These are phyloP conservation scores for Articulospora tetracladia DNA, from an alignment of 495 filamentous ascomycete species.

Conservation along the genomic window DNA sequence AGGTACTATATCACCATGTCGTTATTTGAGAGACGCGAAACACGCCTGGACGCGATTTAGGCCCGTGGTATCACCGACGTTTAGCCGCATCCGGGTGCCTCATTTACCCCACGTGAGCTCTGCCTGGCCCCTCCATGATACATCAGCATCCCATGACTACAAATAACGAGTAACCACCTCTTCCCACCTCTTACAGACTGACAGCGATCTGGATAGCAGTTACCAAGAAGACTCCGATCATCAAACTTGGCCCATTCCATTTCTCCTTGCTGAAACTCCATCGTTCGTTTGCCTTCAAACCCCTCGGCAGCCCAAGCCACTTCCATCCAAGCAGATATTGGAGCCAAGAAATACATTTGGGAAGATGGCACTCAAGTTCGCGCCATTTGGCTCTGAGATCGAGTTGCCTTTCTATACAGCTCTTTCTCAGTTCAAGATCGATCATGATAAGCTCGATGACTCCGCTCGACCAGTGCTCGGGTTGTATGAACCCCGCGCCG, in stretches of 20 bases:
- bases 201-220: background rate
- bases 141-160: constrained; percentile 1
- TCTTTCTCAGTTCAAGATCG: constrained; percentile 84
- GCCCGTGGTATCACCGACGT: no score
- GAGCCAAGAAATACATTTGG: background rate
- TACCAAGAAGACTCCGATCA: background rate
- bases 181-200: background rate
- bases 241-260: background rate
- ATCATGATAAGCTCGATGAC: constrained; percentile 93
- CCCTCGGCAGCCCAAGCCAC: no score
- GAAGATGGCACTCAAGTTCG: constrained; percentile 53
- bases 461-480: constrained; percentile 84
- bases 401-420: constrained; percentile 92
- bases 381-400: constrained; percentile 87
- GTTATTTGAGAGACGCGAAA: no score
- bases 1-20: no score
- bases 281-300: background rate
- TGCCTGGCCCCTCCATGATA: background rate
- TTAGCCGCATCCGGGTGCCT: no score
- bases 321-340: background rate
- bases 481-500: constrained; percentile 76
- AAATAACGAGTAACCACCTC: background rate
- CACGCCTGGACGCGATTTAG: no score
- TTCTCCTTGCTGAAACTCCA: no score
- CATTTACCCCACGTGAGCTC: constrained; percentile 7